Evolutionary conservation across 2,329 filamentous ascomycete genomes (phyloP), one percentile per base, ranked within the genome.

Genomic region (Didymella exigua): DNA sequence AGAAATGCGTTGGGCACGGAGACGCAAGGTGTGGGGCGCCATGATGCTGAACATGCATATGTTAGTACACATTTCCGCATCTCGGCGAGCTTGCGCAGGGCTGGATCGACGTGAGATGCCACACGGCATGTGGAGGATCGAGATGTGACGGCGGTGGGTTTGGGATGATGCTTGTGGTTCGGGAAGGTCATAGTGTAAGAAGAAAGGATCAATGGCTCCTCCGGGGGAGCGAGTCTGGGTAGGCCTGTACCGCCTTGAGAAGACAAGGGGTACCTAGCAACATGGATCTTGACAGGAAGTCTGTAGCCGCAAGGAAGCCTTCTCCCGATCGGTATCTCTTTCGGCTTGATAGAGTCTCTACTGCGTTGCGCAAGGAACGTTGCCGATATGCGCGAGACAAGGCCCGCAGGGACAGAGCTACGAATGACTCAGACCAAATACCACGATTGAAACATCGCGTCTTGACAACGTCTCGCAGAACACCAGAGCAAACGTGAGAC

Each of bases 1-100:
- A 40, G 40, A 41, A 18, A 41, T 45, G 10, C 8, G 2, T 14
- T 23, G 11, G 24, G 13, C 18, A 29, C 46, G 46, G 41, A 55
- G 40, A 42, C 47, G 42, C 30, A 26, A 46, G 46, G 46, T 55
- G 52, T 43, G 52, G 47, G 46, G 34, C 52, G 5, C 16, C 3
- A 16, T 37, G 21, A 13, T 48, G 2, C 21, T 37, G 23, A 21
- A 24, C 13, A 40, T 40, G 40, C 41, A 34, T 36, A 11, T 38
- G 44, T 49, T 38, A 44, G 24, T 31, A 50, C 40, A 18, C 19
- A 30, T 23, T n/a, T 30, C 16, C 16, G 30, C 13, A 33, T 21
- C 30, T 27, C 6, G 29, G 26, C 31, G 29, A 41, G 30, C 52
- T 49, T 54, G 52, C 33, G 52, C 52, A 41, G 52, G 41, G 40